Base-by-base conservation (phyloP, 192 early-diverging fungal genomes). In the Neocallimastix lanati region DNA sequence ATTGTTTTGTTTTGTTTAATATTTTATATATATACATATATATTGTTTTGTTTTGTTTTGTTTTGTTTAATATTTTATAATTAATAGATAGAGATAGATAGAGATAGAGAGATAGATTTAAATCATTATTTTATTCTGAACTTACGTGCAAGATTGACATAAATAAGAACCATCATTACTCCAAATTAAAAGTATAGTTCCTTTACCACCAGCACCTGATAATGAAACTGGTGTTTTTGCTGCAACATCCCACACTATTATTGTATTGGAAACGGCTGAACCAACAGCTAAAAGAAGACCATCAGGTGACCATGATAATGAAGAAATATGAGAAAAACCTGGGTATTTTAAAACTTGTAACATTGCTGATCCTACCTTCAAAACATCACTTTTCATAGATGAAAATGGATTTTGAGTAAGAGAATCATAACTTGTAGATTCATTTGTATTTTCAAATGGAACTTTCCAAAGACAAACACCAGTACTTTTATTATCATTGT, bases 381-480 rank as follows among this genome's bases (percentile, higher is more conserved):
- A 77, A 77, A 78, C 77, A 7, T 82, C 77, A 50, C 40, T 50
- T 18, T 50, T 50, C 18, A 50, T 50, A 50, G 40, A 50, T 21
- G 13, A 21, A 50, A 50, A 50, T 50, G 40, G 40, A 50, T 50
- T 50, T 50, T 50, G 40, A 21, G 16, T 18, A 50, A 50, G 1
- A 50, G 40, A 50, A 50, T 50, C 40, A 50, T 14, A 50, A 50
- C 21, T 50, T 4, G 18, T 0, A 50, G 40, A 50, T 50, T 50
- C 40, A 21, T 13, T 50, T 21, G 40, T 50, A 50, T 50, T 50
- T 50, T 50, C 40, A 50, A 50, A 50, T 50, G 40, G 40, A 0
- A 86, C 30, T 29, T 82, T 76, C 88, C 88, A 89, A 25, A 89
- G 78, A 80, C 88, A 89, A 13, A 89, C 85, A 29, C 88, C 88